phyloP scores from a whole-genome alignment of 2,329 filamentous ascomycete genomes.

The Curvularia eragrostidis region DNA sequence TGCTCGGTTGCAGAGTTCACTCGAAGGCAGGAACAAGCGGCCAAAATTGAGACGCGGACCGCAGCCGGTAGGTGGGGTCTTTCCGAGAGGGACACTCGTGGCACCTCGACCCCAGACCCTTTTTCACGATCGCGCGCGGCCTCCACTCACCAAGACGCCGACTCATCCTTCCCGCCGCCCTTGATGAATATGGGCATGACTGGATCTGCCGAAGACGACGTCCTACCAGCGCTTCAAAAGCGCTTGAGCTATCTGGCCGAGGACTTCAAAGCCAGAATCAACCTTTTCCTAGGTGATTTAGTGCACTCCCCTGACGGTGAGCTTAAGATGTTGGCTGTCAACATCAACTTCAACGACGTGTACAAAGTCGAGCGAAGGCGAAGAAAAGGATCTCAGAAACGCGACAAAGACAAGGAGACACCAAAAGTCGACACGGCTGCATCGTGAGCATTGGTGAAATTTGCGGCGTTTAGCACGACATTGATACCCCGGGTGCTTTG shows the following conservation, averaged over 20 bases:
- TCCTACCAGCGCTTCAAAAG: conserved; percentile 77
- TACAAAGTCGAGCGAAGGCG: conserved; percentile 79
- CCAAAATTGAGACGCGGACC: conserved; percentile 71
- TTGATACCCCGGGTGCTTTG: conserved; percentile 15
- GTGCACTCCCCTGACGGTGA: conserved; percentile 94
- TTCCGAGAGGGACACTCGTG: conserved; percentile 57
- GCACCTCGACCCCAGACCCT: conserved; percentile 31
- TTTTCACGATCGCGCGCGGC: conserved; percentile 31
- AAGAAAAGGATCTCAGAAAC: conserved; percentile 48
- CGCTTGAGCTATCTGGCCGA: conserved; percentile 74
- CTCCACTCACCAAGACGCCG: conserved; percentile 38
- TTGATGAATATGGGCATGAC: conserved; percentile 45
- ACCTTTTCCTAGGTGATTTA: conserved; percentile 84
- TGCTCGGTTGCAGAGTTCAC: conserved; percentile 96
- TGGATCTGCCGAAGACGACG: conserved; percentile 61
- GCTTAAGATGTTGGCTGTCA: conserved; percentile 92
- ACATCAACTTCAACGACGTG: conserved; percentile 99
- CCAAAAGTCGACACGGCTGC: conserved; percentile 15
- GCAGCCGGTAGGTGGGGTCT: conserved; percentile 70
- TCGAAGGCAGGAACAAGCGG: conserved; percentile 81
- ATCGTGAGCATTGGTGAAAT: neutral
- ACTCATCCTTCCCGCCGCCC: conserved; percentile 53
- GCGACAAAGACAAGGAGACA: conserved; percentile 41
- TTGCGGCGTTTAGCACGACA: neutral
- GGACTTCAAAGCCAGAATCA: conserved; percentile 79